Base-by-base conservation (phyloP, 148 eudicot species). In the Amaranthus palmeri region DNA sequence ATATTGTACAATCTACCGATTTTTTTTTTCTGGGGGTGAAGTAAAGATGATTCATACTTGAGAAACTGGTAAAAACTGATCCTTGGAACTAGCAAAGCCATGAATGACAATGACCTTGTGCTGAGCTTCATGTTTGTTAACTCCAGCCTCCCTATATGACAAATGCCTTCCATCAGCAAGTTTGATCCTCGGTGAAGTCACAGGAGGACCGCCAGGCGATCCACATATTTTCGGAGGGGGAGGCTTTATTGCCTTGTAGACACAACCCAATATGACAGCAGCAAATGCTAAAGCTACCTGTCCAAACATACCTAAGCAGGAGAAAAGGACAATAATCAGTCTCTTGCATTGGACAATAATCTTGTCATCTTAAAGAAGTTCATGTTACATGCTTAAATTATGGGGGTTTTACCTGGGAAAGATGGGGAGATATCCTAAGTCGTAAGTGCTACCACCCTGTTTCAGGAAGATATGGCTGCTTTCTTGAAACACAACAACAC, bases 121-220 rank as follows among this genome's bases (percentile, higher is more conserved):
- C 60, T 65, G 74, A 45, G 96, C 96, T 55, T 81, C 80, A 43
- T 90, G 90, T 72, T 85, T 90, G 56, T 73, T 18, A 54, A 85
- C 84, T 47, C 96, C 96, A 3, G 55, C 63, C 76, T 90, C 96
- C 78, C 73, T 85, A 71, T 90, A 90, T 40, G 96, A 84, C 75
- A 90, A 83, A 82, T 88, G 76, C 78, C 96, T 86, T 43, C 96
- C 92, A 70, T 90, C 96, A 18, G 65, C 61, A 54, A 88, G 96
- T 76, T 82, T 82, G 76, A 90, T 77, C 79, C 92, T 71, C 2
- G 86, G 85, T 45, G 96, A 90, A 69, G 87, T 83, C 67, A 87
- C 80, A 25, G 85, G 92, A 65, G 91, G 88, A 65, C 91, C 91
- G 67, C 88, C 87, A 13, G 84, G 89, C 4, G 86, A 80, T 53